Base-by-base conservation (phyloP, 805 yeast species). In the Yamadazyma scolyti region DNA sequence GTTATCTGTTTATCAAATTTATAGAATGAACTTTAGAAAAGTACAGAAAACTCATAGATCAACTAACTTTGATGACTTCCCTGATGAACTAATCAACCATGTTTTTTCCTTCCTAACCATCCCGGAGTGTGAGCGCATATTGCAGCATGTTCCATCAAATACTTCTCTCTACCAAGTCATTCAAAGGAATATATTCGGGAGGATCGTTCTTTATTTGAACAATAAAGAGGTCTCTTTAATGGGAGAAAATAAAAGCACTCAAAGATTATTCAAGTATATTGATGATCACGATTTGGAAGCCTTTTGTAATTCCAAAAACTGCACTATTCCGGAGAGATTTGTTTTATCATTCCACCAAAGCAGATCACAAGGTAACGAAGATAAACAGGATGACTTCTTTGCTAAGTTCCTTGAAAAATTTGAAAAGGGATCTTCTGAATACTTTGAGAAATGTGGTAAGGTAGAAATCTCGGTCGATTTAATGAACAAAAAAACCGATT, bases 381-480 rank as follows among this genome's bases (percentile, higher is more conserved):
- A 35, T 16, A 27, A 36, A 16, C 28, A 30, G 20, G 37, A 33
- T 9, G 27, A 27, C 4, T 28, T 28, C 13, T 16, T 41, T 9
- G 13, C 14, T 6, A 26, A 25, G 3, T 41, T 41, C 24, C 15
- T 16, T 8, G 26, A 29, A 9, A 6, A 18, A 7, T 32, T 35
- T 16, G 18, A 13, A 7, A 9, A 16, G 6, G 13, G 16, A 5
- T 20, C 19, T 11, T 13, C 13, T 2, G 27, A 25, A n/a, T 44
- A 37, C 23, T 36, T 44, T 8, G 16, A 16, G 13, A 36, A 25
- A 19, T 13, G 28, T 21, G 32, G 16, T 16, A 32, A 16, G n/a
- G 8, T 39, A 9, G 46, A 41, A 21, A 18, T 41, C 2, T 29
- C 35, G 6, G 21, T 42, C 8, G 47, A 42, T 30, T 27, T 42